Evolutionary conservation across 345 rosid species (phyloP), one percentile per base, ranked within the genome.

Genomic region (Durio zibethinus): DNA sequence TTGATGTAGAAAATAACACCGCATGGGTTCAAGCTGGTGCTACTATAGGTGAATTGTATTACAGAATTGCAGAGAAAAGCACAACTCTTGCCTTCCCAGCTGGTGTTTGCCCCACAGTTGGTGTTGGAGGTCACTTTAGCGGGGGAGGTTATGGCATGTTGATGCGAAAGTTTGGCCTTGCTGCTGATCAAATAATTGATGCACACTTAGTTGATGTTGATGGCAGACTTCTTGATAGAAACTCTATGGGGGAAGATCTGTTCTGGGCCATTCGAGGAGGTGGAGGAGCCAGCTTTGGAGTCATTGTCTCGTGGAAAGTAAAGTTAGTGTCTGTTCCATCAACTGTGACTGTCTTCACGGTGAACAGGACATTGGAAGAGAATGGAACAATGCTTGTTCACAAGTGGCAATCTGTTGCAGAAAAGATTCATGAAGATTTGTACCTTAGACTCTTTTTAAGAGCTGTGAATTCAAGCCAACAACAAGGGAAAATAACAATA

Each of bases 201-300:
- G 72, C 72, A 10, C 18, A 40, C 2, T 23, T 67, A 21, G 47
- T 67, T 4, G 72, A 67, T 67, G 53, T 42, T 3, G 0, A 42
- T 40, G 72, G 72, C 5, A 43, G 48, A 67, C 6, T 67, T n/a
- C 72, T 67, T 10, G 29, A 67, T n/a, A 42, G 72, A 67, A 42
- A 67, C 5, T 67, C 72, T 25, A 67, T 67, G 72, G 54, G 72
- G 1, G 72, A 42, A 67, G 72, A 67, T 21, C 33, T 67, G 31
- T 67, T 67, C 11, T 67, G 72, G 72, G 72, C 72, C 9, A 42
- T 67, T 14, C 53, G 72, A 43, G 72, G 72, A 21, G 72, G 50
- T 6, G 72, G 53, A 10, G 72, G 53, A 10, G 47, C 72, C 18
- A 67, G 72, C 15, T 67, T 67, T 3, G 72, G 72, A 6, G 47